phyloP scores from a whole-genome alignment of 139 green algal genomes.

The Marvania coccoides region DNA sequence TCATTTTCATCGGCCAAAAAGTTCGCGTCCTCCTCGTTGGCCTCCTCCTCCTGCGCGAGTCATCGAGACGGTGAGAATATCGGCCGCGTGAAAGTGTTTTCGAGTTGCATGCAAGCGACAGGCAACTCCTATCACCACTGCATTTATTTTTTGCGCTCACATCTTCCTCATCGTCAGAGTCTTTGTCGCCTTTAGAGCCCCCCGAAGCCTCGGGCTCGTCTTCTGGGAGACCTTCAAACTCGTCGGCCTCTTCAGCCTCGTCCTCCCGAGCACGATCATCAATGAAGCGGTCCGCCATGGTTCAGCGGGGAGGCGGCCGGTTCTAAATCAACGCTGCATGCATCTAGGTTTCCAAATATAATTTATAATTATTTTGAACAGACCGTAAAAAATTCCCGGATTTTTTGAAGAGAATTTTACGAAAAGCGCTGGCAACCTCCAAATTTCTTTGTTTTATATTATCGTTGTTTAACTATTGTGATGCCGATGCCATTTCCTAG shows the following conservation, averaged over 20 bases:
- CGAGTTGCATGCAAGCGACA: too few species aligned
- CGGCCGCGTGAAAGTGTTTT: too few species aligned
- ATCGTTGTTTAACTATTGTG: too few species aligned
- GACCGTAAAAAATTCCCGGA: too few species aligned
- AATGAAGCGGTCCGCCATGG: neutral
- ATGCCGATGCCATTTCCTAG: too few species aligned
- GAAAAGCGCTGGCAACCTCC: neutral
- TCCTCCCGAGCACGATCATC: neutral
- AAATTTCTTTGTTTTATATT: neutral
- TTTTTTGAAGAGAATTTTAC: neutral
- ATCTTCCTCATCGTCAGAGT: neutral
- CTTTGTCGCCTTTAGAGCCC: neutral
- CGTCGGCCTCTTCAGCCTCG: neutral
- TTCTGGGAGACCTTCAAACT: neutral
- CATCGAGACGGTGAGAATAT: too few species aligned
- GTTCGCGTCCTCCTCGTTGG: neutral
- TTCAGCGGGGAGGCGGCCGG: neutral
- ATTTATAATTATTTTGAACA: too few species aligned
- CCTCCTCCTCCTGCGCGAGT: conserved; percentile 1
- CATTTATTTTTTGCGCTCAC: neutral
- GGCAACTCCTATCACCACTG: too few species aligned
- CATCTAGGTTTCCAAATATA: neutral
- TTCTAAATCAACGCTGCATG: neutral
- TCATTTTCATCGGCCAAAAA: conserved; percentile 6
- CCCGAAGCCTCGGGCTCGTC: neutral